phyloP scores from a whole-genome alignment of 768 basidiomycete species.

The Cantharellus cinnabarinus region DNA sequence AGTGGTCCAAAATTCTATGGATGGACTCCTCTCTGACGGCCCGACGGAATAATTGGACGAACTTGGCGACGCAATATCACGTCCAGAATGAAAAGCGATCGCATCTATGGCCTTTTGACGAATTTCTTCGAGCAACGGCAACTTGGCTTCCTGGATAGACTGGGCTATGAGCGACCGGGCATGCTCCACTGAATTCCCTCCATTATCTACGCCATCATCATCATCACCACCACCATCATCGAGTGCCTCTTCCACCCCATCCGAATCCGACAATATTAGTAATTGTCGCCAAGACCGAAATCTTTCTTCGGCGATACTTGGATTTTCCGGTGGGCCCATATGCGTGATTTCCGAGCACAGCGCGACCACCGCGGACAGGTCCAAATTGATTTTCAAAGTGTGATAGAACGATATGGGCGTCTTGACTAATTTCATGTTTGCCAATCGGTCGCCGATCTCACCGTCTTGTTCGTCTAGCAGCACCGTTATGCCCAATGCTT shows the following conservation, averaged over 20 bases:
- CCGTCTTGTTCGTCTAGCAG: background rate
- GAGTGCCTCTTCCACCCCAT: constrained; percentile 2
- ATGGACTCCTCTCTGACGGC: background rate
- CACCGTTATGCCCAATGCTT: background rate
- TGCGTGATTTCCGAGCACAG: constrained; percentile 70
- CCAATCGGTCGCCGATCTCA: background rate
- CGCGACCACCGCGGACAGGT: constrained; percentile 69
- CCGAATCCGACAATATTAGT: constrained; percentile 20
- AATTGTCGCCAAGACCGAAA: constrained; percentile 17
- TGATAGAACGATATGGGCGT: constrained; percentile 20
- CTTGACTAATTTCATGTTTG: constrained; percentile 21
- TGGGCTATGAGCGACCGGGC: constrained; percentile 54
- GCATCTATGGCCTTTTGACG: constrained; percentile 14
- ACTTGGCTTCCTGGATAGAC: constrained; percentile 51
- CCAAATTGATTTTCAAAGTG: constrained; percentile 48
- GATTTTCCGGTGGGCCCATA: constrained; percentile 31
- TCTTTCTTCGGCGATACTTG: background rate
- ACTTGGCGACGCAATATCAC: background rate
- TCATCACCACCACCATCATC: background rate
- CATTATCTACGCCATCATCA: background rate
- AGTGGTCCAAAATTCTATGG: constrained; percentile 61
- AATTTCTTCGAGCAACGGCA: constrained; percentile 41
- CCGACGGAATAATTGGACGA: background rate
- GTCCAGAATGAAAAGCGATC: background rate
- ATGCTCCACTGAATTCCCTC: constrained; percentile 23